Evolutionary conservation across 108 stramenopile genomes (phyloP), one percentile per base, ranked within the genome.

Genomic region (Skeletonema marinoi): DNA sequence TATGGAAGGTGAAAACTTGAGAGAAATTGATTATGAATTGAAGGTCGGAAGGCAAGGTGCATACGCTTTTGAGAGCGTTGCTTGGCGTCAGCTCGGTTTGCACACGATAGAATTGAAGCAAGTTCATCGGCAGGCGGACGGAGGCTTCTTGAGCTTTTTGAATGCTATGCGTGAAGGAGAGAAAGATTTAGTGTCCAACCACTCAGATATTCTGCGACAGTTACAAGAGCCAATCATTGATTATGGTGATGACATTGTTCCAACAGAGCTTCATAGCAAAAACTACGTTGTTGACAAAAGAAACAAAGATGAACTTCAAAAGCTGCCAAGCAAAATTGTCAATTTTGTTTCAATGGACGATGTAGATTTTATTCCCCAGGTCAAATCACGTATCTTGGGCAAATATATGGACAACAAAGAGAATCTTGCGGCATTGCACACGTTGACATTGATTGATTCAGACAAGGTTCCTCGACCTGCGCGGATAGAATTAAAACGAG

Each of bases 191-290:
- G 60, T 32, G 31, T 11, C 38, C 4, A 74, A 66, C 29, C 66
- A 64, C 41, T 8, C 29, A 32, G 50, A 65, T 16, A 59, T 30
- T 30, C 41, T 73, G 9, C 32, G 56, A n/a, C 51, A 67, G 7
- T 6, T 84, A 10, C 60, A 71, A 21, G 32, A 68, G 9, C 84
- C 71, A 25, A 56, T 56, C 21, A 56, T 56, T 25, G 21, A 56
- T 11, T 56, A 56, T 29, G 54, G 54, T 0, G 54, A 56, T 56
- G 19, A 4, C 0, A 25, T 56, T 29, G 25, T 46, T 46, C 88
- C 88, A 48, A 93, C 89, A 10, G 87, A 85, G 38, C 68, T 93
- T 10, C 82, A 80, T 62, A 46, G 76, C 12, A 80, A 71, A 32
- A 88, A 88, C 73, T 13, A 41, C 10, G 51, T 80, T 5, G 89